phyloP scores from a whole-genome alignment of 371 early-diverging fungal genomes.

The Haplosporangium sp. region DNA sequence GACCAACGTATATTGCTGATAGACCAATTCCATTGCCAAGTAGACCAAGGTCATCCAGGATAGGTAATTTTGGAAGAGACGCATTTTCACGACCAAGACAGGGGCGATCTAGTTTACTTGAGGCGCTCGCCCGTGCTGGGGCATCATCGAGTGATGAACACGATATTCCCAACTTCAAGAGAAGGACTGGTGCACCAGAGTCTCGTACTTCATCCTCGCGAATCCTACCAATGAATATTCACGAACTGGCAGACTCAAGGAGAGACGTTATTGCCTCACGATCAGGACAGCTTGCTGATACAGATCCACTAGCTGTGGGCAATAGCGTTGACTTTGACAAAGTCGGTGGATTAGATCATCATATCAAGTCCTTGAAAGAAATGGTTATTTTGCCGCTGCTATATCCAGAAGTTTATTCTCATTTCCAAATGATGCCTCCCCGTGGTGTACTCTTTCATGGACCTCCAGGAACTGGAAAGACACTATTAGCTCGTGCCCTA shows the following conservation, averaged over 20 bases:
- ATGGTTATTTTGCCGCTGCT: conserved; percentile 81
- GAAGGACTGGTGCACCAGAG: conserved; percentile 33
- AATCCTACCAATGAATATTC: conserved; percentile 59
- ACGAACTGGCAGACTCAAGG: conserved; percentile 54
- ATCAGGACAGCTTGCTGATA: conserved; percentile 56
- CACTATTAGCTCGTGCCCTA: conserved; percentile 78
- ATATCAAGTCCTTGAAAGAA: conserved; percentile 73
- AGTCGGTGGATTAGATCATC: conserved; percentile 70
- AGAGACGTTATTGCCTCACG: conserved; percentile 49
- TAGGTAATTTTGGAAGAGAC: conserved; percentile 30
- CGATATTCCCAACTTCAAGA: conserved; percentile 35
- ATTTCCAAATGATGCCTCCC: conserved; percentile 73
- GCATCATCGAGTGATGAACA: conserved; percentile 54
- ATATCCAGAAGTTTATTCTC: conserved; percentile 76
- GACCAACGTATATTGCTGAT: conserved; percentile 47
- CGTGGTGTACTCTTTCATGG: conserved; percentile 77
- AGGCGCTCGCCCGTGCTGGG: conserved; percentile 40
- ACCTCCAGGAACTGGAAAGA: conserved; percentile 78
- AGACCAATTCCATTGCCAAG: conserved; percentile 43
- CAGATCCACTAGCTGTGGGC: conserved; percentile 56
- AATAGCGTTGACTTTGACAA: conserved; percentile 63
- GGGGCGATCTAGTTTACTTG: conserved; percentile 30
- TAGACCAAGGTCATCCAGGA: conserved; percentile 31
- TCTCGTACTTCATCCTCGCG: conserved; percentile 33
- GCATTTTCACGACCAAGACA: conserved; percentile 27